phyloP scores from a whole-genome alignment of 2,329 filamentous ascomycete species.

The Colletotrichum sp. region DNA sequence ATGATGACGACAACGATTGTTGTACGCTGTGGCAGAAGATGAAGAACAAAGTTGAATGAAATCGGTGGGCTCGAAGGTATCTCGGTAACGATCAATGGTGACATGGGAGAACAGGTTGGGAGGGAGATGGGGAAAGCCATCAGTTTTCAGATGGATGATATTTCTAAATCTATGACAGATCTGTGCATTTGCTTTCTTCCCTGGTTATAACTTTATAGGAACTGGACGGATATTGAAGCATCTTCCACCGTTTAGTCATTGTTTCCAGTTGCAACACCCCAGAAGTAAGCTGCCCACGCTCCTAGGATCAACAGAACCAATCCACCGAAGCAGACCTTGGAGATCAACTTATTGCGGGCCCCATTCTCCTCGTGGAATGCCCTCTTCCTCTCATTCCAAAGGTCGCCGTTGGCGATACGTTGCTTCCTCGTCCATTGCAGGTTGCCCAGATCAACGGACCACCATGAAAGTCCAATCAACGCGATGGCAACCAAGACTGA shows the following conservation, averaged over 20 bases:
- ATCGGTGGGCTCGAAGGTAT: not conserved
- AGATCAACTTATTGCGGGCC: conserved; percentile 44
- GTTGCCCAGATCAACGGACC: conserved; percentile 44
- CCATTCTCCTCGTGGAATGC: conserved; percentile 37
- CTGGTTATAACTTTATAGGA: not conserved
- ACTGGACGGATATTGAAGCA: not conserved
- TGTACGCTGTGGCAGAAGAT: not conserved
- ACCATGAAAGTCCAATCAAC: conserved; percentile 40
- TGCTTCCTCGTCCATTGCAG: conserved; percentile 65
- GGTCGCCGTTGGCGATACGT: conserved; percentile 47
- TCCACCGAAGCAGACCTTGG: conserved; percentile 44
- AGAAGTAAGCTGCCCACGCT: conserved; percentile 62
- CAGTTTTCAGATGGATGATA: too few species aligned
- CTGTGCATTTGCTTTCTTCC: not conserved
- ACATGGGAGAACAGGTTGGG: too few species aligned
- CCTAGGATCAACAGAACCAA: conserved; percentile 54
- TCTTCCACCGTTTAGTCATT: conserved; percentile 28
- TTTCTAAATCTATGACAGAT: not conserved
- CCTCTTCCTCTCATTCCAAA: conserved; percentile 39
- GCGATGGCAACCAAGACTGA: conserved; percentile 49
- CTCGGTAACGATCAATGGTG: not conserved
- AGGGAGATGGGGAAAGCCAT: too few species aligned
- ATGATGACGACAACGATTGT: not conserved
- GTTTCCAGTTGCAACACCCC: conserved; percentile 61
- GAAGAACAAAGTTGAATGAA: not conserved